Evolutionary conservation across 1,284 basidiomycete genomes (phyloP).

Genomic region (Chalciporus piperatoides): DNA sequence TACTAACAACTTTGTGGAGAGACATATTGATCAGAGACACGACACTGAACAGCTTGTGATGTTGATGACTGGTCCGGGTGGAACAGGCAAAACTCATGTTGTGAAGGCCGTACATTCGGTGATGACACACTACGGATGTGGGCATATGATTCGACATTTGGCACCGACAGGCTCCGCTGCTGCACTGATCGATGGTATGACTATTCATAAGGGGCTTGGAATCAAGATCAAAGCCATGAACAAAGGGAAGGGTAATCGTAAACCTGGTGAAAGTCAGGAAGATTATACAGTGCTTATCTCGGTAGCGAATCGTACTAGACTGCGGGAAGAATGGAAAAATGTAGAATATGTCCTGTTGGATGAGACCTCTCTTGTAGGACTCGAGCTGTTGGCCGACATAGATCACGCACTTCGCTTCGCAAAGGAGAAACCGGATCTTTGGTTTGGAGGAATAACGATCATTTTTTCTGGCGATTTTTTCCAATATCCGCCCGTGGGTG

Average conservation of each 20-base stretch:
- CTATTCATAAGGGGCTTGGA: neutral
- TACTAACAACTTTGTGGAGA: too few species aligned
- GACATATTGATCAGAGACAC: too few species aligned
- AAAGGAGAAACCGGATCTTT: slow-evolving; percentile 4
- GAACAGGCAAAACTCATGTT: slow-evolving; percentile 1
- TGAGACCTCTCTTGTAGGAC: neutral
- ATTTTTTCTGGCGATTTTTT: too few species aligned
- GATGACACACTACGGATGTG: neutral
- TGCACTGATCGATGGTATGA: slow-evolving; percentile 3
- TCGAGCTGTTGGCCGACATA: slow-evolving; percentile 5
- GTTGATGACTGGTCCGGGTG: slow-evolving; percentile 5
- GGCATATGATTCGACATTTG: slow-evolving; percentile 1
- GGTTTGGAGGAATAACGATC: slow-evolving; percentile 14
- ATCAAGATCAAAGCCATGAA: neutral
- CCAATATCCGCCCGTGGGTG: too few species aligned
- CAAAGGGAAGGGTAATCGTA: slow-evolving; percentile 5
- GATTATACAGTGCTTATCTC: neutral
- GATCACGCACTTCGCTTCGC: slow-evolving; percentile 19
- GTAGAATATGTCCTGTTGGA: neutral
- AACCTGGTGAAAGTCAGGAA: neutral
- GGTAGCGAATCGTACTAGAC: neutral
- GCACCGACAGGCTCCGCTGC: slow-evolving; percentile 1
- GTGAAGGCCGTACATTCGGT: neutral
- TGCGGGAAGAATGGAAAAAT: slow-evolving; percentile 7
- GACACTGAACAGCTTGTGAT: too few species aligned